Evolutionary conservation across 192 early-diverging fungal species (phyloP), one percentile per base, ranked within the genome.

Genomic region (Geranomyces variabilis): DNA sequence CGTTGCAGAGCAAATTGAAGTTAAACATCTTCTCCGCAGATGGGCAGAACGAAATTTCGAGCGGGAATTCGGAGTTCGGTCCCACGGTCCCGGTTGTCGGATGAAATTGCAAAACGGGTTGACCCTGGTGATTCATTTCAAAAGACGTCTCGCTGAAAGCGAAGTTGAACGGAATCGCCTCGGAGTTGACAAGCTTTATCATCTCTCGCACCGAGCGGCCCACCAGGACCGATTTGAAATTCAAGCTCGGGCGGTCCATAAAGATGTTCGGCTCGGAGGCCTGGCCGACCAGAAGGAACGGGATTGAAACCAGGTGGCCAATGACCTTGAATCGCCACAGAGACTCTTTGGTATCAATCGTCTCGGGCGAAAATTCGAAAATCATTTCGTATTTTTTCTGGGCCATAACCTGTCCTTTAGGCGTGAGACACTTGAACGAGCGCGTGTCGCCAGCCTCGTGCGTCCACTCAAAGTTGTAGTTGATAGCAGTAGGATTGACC

Each of bases 181-280:
- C 87, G 63, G 71, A 82, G 65, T 88, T 88, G 51, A 85, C 57
- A 2, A 88, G 70, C 28, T 81, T 72, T 12, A 88, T 79, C 4
- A 73, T 71, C 70, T 88, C 87, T 59, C 85, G 84, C 9, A 78
- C 74, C 58, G 83, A 77, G 58, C 83, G 74, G 1, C 87, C 86
- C 45, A 88, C 82, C 21, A 88, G 70, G 0, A 88, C 71, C 9
- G 87, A 81, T 55, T 83, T 88, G 75, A 88, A 88, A 60, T 85
- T 88, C 24, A 88, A 68, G 33, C 79, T 76, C 12, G 80, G 62
- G 14, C 71, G 68, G 46, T 88, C 83, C 67, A 88, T 75, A 62
- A 75, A 84, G 8, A 88, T 72, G 51, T 85, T 87, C 7, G 87
- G 87, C 70, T 88, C 87, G 12, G 77, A 13, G 2, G 83, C 81